Base-by-base conservation (phyloP, 1,284 basidiomycete species). In the Malassezia sp. region DNA sequence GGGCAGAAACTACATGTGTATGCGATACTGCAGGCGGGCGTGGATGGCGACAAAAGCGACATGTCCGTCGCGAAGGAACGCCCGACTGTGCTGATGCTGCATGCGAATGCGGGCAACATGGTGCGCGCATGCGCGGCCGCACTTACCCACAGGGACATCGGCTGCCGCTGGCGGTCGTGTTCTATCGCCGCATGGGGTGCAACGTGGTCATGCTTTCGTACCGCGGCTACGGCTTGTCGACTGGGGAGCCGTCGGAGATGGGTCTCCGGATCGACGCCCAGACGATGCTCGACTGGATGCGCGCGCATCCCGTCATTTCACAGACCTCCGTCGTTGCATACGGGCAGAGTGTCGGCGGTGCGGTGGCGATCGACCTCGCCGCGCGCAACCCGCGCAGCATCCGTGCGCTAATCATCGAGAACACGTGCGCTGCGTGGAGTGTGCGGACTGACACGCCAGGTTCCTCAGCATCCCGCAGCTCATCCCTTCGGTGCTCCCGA, bases 301-400 rank as follows among this genome's bases (percentile, higher is more conserved):
- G 75, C 1, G 75, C 78, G 0, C 80, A 93, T 67, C 79, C 81
- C 0, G 63, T 75, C 7, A 76, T 95, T 10, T 77, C 79, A 29
- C 57, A 45, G 22, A 53, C 53, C 38, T 18, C 35, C 33, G 64
- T 67, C 42, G 53, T 86, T 35, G 71, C 90, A 0, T 96, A 88
- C 61, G 90, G 91, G 0, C 91, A 96, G 71, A 89, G 85, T 6
- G 86, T 97, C 23, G 91, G 91, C 12, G 90, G 90, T n/a, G 90
- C 90, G 0, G 89, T 96, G 1, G 78, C 84, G 11, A 83, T 95
- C 41, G 83, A 90, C 69, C 80, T 93, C 4, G 85, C 85, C 0
- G 82, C 80, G 45, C 77, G 79, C 29, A 90, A 90, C 65, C 79
- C 83, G 0, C 72, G 76, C 22, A 78, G 59, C 72, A 67, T 58